Evolutionary conservation across 176 grass and related monocot species (phyloP), one percentile per base, ranked within the genome.

Genomic region (Thalia dealbata): DNA sequence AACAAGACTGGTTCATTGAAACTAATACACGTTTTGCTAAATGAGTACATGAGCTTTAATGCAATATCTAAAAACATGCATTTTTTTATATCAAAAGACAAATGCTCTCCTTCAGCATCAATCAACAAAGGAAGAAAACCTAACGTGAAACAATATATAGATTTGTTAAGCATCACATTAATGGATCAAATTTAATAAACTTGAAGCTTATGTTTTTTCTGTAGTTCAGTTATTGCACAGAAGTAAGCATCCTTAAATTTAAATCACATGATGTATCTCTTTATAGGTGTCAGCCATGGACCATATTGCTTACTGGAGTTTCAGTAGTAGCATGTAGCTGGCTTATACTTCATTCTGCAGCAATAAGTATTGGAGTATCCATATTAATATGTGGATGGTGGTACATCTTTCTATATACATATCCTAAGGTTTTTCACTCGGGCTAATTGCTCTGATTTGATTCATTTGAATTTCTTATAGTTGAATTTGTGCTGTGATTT

Each of bases 271-370:
- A 19, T 24, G 71, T 54, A 13, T 42, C 30, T 21, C 10, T 67
- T 82, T 38, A 74, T 78, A 97, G 93, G 93, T 97, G 93, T 56
- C 93, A 97, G 64, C 93, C 93, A 52, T 97, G 93, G 93, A 88
- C 93, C 56, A 97, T 97, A 69, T 85, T 97, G 56, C 87, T 97
- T 50, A 77, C 89, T 10, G 93, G 93, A 75, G 45, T 88, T 50
- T 52, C 52, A 60, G 82, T 48, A 15, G 67, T 92, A 73, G 60
- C 78, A 0, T 80, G 64, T 75, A 97, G 89, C 82, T 97, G 93
- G 93, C 50, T 86, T 78, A 67, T 90, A 24, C 64, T 96, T 72
- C 87, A 92, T 27, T 97, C 89, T 1, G 42, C 67, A 86, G 10
- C 92, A 35, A 69, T 92, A 78, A 97, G 80, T 3, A 50, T 72